These are phyloP conservation scores for Dichotomocladium elegans DNA, from an alignment of 371 early-diverging fungal species.

Conservation along the genomic window DNA sequence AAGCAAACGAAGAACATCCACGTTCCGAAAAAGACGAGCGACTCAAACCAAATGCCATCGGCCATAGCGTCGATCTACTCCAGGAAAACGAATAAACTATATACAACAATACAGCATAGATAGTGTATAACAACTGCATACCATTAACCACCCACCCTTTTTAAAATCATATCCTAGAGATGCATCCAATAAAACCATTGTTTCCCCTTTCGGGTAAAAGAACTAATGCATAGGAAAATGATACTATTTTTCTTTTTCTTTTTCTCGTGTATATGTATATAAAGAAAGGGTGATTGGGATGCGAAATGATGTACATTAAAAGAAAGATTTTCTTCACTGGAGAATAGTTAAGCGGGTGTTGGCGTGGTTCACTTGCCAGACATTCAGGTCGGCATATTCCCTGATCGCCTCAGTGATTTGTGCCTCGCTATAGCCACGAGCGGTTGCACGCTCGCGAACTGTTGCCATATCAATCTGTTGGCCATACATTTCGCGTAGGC, in stretches of 20 bases:
- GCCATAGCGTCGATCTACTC: slow-evolving; percentile 96
- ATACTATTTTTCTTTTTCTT: too few relatives aligned
- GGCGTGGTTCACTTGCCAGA: slow-evolving; percentile 69
- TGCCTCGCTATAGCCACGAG: slow-evolving; percentile 74
- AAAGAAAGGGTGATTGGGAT: not conserved
- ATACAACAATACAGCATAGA: not conserved
- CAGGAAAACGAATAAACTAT: slow-evolving; percentile 78
- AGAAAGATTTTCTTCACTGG: slow-evolving; percentile 9
- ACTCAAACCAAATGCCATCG: slow-evolving; percentile 73
- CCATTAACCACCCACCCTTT: not conserved
- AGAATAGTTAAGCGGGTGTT: slow-evolving; percentile 62
- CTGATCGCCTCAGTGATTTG: slow-evolving; percentile 68
- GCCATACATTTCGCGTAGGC: slow-evolving; percentile 30
- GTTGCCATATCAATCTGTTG: slow-evolving; percentile 34
- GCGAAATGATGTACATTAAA: not conserved
- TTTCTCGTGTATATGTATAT: not conserved
- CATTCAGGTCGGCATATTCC: slow-evolving; percentile 67
- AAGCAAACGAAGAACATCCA: slow-evolving; percentile 25
- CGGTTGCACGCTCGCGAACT: slow-evolving; percentile 66
- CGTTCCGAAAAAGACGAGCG: not conserved
- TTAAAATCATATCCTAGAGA: not conserved
- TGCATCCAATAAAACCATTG: too few relatives aligned
- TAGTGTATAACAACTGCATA: not conserved
- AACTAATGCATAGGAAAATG: not conserved
- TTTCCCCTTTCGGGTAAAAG: not conserved